Base-by-base conservation (phyloP, 139 green algal genomes). In the Microglena sp. region DNA sequence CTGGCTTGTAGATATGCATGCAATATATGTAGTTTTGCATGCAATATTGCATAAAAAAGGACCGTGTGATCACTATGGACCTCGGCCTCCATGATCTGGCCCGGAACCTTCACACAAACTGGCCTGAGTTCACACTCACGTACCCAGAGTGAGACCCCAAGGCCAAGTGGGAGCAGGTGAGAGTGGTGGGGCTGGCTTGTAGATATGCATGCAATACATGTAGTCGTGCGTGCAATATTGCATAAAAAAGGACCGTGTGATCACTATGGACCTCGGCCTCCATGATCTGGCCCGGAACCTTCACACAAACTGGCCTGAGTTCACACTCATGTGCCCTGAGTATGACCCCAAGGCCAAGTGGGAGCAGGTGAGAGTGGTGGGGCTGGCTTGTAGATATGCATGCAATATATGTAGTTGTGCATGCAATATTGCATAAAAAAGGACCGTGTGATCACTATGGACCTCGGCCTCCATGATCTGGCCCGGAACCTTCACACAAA, bases 61-160 rank as follows among this genome's bases (percentile, higher is more conserved):
- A 76, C 63, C 62, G 69, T 3, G 64, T 76, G n/a, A 67, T 76
- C 45, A 76, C 63, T 2, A 45, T 71, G 21, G 62, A 45, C 28
- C 46, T 76, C 28, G 64, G 64, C n/a, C 46, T 76, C 57, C 55
- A 62, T 21, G 61, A 71, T 4, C 62, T 63, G 28, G 69, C 69
- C 6, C 55, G 55, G 26, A 45, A 45, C 21, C 6, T 30, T 5
- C 30, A 8, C 45, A 60, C 26, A 5, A 56, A 76, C 57, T 58
- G 69, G 11, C 69, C 69, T 0, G 69, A 76, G 45, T 76, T 76
- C 57, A 70, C 69, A 45, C 69, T 76, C 15, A 71, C 69, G 22
- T 55, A 60, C 55, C 61, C 33, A 5, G 40, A 63, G 8, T 56
- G 56, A 11, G 11, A 50, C 40, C 40, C 15, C 11, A 15, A 50